These are phyloP conservation scores for Venustampulla echinocandica DNA, from an alignment of 495 filamentous ascomycete species.

Conservation along the genomic window DNA sequence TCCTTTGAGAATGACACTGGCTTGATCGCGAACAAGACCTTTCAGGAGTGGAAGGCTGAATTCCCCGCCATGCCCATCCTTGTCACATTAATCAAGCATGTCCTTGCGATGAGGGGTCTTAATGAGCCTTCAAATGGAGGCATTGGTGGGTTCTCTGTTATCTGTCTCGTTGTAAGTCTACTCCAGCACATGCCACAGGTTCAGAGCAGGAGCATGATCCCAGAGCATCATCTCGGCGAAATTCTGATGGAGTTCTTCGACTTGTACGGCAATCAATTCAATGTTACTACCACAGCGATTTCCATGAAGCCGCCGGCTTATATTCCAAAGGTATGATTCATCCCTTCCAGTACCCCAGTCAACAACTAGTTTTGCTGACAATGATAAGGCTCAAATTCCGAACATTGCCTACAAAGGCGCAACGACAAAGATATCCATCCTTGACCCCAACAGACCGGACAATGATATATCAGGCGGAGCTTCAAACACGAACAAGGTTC, in stretches of 20 bases:
- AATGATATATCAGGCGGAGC: slow-evolving; percentile 89
- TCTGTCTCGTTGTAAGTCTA: slow-evolving; percentile 82
- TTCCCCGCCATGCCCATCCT: slow-evolving; percentile 79
- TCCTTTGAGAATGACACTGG: slow-evolving; percentile 91
- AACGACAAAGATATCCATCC: slow-evolving; percentile 56
- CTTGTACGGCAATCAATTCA: slow-evolving; percentile 75
- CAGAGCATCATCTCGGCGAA: slow-evolving; percentile 61
- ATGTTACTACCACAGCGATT: slow-evolving; percentile 58
- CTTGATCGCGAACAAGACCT: slow-evolving; percentile 66
- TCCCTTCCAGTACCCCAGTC: not conserved
- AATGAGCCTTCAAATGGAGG: slow-evolving; percentile 88
- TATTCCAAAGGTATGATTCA: slow-evolving; percentile 58
- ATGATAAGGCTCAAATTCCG: slow-evolving; percentile 11
- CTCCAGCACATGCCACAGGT: slow-evolving; percentile 67
- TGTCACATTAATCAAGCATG: slow-evolving; percentile 84
- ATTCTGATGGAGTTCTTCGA: slow-evolving; percentile 79
- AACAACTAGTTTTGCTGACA: too few relatives aligned
- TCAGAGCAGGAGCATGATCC: slow-evolving; percentile 44
- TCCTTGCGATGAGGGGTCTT: slow-evolving; percentile 74
- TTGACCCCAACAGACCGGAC: slow-evolving; percentile 73
- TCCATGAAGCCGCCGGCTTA: slow-evolving; percentile 61
- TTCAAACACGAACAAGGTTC: slow-evolving; percentile 50
- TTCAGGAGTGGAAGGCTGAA: slow-evolving; percentile 62
- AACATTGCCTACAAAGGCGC: slow-evolving; percentile 36
- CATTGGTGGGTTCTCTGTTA: slow-evolving; percentile 89